A percentile compares a stretch with the other conserved stretches of the same genome.
These are phyloP conservation scores for Tolypocladium tundrense DNA, from an alignment of 2,329 filamentous ascomycete genomes.

Conservation along the genomic window DNA sequence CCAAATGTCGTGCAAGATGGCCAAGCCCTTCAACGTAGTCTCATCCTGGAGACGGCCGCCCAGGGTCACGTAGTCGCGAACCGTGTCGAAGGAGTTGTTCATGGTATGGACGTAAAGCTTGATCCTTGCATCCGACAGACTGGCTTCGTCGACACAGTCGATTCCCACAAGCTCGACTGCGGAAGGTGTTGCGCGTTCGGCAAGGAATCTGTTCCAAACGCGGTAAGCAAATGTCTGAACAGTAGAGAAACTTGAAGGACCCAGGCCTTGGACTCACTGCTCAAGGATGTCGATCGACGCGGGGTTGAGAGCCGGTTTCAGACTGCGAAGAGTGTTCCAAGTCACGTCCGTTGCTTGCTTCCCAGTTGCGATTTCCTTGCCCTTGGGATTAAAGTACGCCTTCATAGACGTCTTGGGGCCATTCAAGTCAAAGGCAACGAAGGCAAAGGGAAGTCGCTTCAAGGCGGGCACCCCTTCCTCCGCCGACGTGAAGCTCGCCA, in stretches of 20 bases:
- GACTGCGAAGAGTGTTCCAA: constrained; percentile 1
- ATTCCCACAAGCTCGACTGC: constrained; percentile 4
- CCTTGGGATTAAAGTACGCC: constrained; percentile 5
- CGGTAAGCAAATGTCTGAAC: background rate
- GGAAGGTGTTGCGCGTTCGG: background rate
- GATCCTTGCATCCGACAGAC: constrained; percentile 4
- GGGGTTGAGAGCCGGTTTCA: constrained; percentile 3
- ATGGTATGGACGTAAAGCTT: constrained; percentile 6
- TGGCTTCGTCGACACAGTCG: constrained; percentile 5
- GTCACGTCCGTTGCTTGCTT: background rate
- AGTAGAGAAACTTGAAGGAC: background rate
- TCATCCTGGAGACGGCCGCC: constrained; percentile 5
- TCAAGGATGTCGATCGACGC: constrained; percentile 3
- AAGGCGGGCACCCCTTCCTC: background rate
- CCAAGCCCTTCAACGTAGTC: constrained; percentile 1
- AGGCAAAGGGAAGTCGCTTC: constrained; percentile 4
- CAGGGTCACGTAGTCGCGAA: constrained; percentile 5
- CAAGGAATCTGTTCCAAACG: constrained; percentile 1
- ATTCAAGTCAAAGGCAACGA: constrained; percentile 5
- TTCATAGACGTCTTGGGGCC: constrained; percentile 4
- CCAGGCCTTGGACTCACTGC: constrained; percentile 1
- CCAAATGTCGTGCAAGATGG: constrained; percentile 4
- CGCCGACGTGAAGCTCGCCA: background rate
- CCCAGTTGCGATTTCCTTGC: constrained; percentile 4
- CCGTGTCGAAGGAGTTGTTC: constrained; percentile 7